A percentile compares a stretch with the other conserved stretches of the same genome.
These are phyloP conservation scores for Leccinum rimulosum DNA, from an alignment of 768 basidiomycete species.

Conservation along the genomic window DNA sequence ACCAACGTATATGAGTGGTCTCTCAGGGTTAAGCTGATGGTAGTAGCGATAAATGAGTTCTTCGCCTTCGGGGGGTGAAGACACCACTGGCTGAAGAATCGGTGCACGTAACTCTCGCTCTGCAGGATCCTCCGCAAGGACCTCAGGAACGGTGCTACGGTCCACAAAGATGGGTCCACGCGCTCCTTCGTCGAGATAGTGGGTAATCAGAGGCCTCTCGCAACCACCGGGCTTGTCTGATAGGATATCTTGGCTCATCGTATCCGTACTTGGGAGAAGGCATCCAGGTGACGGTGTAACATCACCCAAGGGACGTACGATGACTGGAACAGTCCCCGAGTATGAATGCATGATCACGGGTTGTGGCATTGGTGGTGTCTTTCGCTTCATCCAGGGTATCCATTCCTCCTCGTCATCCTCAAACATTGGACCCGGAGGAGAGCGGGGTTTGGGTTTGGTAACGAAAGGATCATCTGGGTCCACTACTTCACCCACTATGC, in stretches of 20 bases:
- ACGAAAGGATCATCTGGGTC: background rate
- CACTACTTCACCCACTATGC: background rate
- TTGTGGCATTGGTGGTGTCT: too few species aligned
- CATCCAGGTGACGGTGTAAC: background rate
- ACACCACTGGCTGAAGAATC: background rate
- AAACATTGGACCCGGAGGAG: background rate
- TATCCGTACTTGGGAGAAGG: background rate
- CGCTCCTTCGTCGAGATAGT: constrained; percentile 11
- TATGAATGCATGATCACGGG: background rate
- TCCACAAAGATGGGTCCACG: constrained; percentile 12
- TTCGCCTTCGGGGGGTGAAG: constrained; percentile 7
- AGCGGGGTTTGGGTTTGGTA: background rate
- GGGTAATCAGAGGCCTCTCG: background rate
- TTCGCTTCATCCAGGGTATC: constrained; percentile 4
- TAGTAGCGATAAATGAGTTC: constrained; percentile 7
- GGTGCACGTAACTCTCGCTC: constrained; percentile 5
- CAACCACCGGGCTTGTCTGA: background rate
- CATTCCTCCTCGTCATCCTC: constrained; percentile 10
- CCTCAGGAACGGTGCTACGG: background rate
- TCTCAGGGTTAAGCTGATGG: background rate
- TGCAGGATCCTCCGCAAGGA: background rate
- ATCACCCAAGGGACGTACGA: background rate
- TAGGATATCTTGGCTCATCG: background rate
- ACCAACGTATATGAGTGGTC: constrained; percentile 7
- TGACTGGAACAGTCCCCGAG: background rate